These are phyloP conservation scores for Phyllosticta paracitricarpa DNA, from an alignment of 2,329 filamentous ascomycete genomes.

Conservation along the genomic window DNA sequence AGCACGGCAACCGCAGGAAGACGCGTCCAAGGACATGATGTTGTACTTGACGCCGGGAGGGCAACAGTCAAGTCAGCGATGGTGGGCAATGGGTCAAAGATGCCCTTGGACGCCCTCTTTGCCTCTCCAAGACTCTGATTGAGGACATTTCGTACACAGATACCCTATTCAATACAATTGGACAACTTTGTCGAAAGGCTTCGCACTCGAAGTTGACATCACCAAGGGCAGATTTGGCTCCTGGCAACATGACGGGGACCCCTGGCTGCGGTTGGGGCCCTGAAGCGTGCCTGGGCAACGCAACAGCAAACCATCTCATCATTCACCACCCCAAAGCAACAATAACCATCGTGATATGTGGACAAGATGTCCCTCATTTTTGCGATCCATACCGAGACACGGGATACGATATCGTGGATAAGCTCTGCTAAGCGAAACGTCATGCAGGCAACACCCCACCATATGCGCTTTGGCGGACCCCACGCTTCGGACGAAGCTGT, in stretches of 20 bases:
- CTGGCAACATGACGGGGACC: no score
- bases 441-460: neutral
- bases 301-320: no score
- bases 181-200: neutral
- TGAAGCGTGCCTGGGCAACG: no score
- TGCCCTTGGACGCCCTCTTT: neutral
- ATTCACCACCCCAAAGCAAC: no score
- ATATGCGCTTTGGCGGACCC: neutral
- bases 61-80: neutral
- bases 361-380: neutral
- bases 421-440: neutral
- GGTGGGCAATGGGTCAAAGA: neutral
- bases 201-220: no score
- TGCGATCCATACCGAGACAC: neutral
- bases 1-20: neutral
- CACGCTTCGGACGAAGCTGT: neutral
- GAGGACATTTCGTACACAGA: neutral
- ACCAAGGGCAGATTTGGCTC: no score
- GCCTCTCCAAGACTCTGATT: neutral
- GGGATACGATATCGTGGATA: neutral
- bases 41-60: neutral
- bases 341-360: neutral
- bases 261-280: no score
- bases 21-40: neutral
- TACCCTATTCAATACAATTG: neutral